These are phyloP conservation scores for Euphorbia lathyris DNA, from an alignment of 345 rosid genomes.

Conservation along the genomic window DNA sequence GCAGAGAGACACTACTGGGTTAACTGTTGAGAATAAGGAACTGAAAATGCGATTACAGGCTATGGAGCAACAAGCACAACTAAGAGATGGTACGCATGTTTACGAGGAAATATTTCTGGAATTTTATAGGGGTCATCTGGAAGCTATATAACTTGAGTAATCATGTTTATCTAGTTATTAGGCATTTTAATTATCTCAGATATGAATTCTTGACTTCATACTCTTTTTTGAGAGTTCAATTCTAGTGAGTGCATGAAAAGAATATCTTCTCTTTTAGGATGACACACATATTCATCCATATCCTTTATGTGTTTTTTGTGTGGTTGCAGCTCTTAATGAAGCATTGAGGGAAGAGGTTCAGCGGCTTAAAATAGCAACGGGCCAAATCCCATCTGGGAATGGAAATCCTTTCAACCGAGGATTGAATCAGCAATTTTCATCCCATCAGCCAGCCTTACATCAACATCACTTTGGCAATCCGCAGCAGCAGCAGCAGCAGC, in stretches of 20 bases:
- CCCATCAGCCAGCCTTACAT: constrained; percentile 45
- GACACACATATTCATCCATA: too few species aligned
- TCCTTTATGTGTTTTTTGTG: not conserved
- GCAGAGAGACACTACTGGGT: constrained; percentile 68
- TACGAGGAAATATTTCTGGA: not conserved
- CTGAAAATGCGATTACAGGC: constrained; percentile 70
- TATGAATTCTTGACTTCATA: not conserved
- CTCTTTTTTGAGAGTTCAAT: not conserved
- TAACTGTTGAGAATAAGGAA: constrained; percentile 65
- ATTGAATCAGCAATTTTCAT: constrained; percentile 41
- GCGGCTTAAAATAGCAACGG: constrained; percentile 77
- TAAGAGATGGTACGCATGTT: constrained; percentile 54
- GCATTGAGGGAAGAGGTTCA: constrained; percentile 79
- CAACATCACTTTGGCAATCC: constrained; percentile 46
- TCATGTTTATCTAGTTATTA: not conserved
- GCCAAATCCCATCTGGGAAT: constrained; percentile 57
- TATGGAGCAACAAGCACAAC: constrained; percentile 72
- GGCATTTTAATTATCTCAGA: not conserved
- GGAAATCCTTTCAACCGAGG: constrained; percentile 51
- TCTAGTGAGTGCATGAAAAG: not conserved
- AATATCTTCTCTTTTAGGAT: too few species aligned
- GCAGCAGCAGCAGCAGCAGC: constrained; percentile 42
- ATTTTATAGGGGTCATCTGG: not conserved
- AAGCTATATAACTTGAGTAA: not conserved
- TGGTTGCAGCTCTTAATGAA: constrained; percentile 72